phyloP scores from a whole-genome alignment of 176 grass and related monocot species.

The Rhynchospora pubera region DNA sequence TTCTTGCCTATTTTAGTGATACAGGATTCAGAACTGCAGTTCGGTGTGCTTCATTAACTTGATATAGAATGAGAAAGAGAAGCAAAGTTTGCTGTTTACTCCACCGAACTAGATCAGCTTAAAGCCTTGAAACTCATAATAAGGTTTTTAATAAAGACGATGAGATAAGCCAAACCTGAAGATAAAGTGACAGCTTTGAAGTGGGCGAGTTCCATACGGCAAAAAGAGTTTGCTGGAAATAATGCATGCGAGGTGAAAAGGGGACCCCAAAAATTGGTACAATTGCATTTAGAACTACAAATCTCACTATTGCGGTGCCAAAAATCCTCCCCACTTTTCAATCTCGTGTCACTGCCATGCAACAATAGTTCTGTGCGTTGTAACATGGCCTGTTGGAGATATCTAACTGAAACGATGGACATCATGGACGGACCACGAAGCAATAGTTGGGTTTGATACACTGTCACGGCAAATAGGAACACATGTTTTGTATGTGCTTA shows the following conservation, averaged over 20 bases:
- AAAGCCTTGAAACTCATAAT: not conserved
- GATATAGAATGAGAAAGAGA: not conserved
- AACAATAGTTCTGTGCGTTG: not conserved
- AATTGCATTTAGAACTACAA: not conserved
- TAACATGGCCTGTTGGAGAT: constrained; percentile 4
- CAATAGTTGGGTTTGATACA: not conserved
- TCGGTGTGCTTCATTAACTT: not conserved
- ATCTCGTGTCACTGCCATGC: not conserved
- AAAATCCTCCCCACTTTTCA: not conserved
- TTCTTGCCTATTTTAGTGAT: too few species aligned
- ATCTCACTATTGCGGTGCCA: not conserved
- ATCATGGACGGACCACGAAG: not conserved
- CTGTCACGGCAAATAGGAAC: not conserved
- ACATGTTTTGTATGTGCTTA: too few species aligned
- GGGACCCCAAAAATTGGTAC: not conserved
- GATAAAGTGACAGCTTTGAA: not conserved
- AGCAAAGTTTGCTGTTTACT: too few species aligned
- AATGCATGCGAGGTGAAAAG: not conserved
- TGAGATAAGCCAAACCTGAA: not conserved
- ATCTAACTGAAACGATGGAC: not conserved
- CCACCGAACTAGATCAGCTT: too few species aligned
- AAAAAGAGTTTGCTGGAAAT: not conserved
- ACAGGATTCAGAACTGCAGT: not conserved
- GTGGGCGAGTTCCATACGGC: not conserved
- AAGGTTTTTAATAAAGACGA: not conserved